Percentiles rank a stretch among this genome's conserved stretches.
These are phyloP conservation scores for Fusarium nelsonii DNA, from an alignment of 2,329 filamentous ascomycete species.

Conservation along the genomic window DNA sequence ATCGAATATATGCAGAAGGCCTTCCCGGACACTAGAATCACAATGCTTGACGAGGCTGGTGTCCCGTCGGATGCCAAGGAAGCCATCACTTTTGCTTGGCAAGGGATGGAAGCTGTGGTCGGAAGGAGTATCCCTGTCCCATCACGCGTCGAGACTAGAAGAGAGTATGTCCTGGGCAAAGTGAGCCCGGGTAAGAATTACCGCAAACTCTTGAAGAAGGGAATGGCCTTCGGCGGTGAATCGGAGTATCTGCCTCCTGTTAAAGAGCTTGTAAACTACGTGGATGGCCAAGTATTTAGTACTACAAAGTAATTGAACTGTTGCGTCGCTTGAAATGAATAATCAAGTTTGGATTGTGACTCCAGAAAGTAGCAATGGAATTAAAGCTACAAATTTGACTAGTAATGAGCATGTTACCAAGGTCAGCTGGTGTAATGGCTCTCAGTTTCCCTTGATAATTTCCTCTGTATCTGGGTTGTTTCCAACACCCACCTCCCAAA, in stretches of 20 bases:
- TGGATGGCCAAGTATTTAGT: neutral
- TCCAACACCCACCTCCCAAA: neutral
- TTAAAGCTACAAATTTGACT: too few species aligned
- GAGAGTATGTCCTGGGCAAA: neutral
- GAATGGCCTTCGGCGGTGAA: neutral
- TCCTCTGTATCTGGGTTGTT: too few species aligned
- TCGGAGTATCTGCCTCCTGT: neutral
- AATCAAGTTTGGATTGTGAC: too few species aligned
- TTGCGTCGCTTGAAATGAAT: too few species aligned
- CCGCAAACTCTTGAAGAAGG: neutral
- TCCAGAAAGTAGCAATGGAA: too few species aligned
- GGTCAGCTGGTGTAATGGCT: too few species aligned
- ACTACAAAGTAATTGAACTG: neutral
- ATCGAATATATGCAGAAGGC: neutral
- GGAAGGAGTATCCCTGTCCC: neutral
- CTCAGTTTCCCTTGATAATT: too few species aligned
- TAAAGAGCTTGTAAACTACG: neutral
- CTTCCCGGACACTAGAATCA: neutral
- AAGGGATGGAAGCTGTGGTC: conserved; percentile 1
- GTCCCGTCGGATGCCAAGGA: conserved; percentile 2
- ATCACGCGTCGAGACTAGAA: neutral
- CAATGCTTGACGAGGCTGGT: neutral
- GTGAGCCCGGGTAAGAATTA: neutral
- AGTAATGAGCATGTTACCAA: too few species aligned
- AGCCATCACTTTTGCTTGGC: conserved; percentile 1